Conservation (phyloP, 441 rosid species). For the Pelargonium citronellum region DNA sequence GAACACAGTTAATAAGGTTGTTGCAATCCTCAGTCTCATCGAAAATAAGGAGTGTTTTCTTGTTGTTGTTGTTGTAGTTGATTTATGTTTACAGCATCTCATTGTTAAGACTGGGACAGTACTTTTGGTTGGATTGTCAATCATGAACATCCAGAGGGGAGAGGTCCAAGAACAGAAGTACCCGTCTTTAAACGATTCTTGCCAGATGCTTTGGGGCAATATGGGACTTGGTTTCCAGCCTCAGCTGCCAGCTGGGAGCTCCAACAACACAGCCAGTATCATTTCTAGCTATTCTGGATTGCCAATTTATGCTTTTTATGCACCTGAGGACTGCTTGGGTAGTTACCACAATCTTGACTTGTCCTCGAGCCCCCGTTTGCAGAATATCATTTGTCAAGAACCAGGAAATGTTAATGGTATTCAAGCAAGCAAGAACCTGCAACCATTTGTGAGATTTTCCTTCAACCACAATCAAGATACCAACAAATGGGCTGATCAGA, state of each 20-base stretch:
- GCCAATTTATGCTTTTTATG: slow-evolving; percentile 10
- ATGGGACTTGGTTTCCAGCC: too few relatives aligned
- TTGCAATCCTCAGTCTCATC: too few relatives aligned
- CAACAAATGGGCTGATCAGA: neutral
- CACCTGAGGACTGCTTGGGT: slow-evolving; percentile 8
- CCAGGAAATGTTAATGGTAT: neutral
- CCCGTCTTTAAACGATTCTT: neutral
- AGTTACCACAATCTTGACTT: slow-evolving; percentile 1
- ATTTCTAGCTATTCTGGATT: neutral
- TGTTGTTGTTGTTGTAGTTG: neutral
- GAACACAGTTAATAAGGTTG: too few relatives aligned
- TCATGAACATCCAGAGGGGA: neutral
- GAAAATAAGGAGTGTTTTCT: too few relatives aligned
- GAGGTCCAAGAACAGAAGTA: slow-evolving; percentile 1
- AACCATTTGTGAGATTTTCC: neutral
- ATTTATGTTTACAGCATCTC: neutral
- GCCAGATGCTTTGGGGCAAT: neutral
- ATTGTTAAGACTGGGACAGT: too few relatives aligned
- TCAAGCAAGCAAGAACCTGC: neutral
- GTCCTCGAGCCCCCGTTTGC: neutral
- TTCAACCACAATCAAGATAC: too few relatives aligned
- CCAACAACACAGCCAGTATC: neutral
- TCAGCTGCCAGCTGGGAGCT: too few relatives aligned
- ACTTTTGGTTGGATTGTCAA: neutral
- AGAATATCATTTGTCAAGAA: neutral